phyloP scores from a whole-genome alignment of 441 rosid species.

The Eruca vesicaria region DNA sequence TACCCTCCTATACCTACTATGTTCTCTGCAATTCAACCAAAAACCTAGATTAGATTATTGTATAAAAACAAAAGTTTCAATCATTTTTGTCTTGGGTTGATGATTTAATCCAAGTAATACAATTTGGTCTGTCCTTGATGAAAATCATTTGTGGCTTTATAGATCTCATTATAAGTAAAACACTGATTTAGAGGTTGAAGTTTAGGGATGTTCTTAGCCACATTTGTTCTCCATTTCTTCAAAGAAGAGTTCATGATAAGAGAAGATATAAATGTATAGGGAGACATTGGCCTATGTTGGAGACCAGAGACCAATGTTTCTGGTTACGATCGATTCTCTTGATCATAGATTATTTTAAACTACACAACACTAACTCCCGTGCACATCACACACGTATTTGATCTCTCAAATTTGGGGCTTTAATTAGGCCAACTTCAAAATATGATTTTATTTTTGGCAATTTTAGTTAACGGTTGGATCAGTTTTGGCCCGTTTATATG shows the following conservation, averaged over 20 bases:
- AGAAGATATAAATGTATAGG: constrained; percentile 52
- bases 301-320: no score
- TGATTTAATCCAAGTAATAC: neutral
- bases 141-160: constrained; percentile 69
- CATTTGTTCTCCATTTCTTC: constrained; percentile 43
- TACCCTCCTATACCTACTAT: constrained; percentile 82
- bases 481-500: neutral
- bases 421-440: neutral
- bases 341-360: no score
- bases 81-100: neutral
- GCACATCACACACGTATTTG: constrained; percentile 19
- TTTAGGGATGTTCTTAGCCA: constrained; percentile 37
- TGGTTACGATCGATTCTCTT: no score
- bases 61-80: neutral
- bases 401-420: neutral
- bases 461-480: neutral
- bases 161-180: constrained; percentile 65
- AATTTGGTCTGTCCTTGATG: constrained; percentile 38
- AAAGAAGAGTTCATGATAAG: constrained; percentile 48
- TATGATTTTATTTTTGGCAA: neutral
- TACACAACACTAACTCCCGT: constrained; percentile 36
- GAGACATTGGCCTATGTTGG: constrained; percentile 41
- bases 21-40: constrained; percentile 44
- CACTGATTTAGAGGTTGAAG: constrained; percentile 55
- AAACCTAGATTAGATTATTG: neutral